phyloP scores from a whole-genome alignment of 257 asterid species.

The Verbena officinalis region DNA sequence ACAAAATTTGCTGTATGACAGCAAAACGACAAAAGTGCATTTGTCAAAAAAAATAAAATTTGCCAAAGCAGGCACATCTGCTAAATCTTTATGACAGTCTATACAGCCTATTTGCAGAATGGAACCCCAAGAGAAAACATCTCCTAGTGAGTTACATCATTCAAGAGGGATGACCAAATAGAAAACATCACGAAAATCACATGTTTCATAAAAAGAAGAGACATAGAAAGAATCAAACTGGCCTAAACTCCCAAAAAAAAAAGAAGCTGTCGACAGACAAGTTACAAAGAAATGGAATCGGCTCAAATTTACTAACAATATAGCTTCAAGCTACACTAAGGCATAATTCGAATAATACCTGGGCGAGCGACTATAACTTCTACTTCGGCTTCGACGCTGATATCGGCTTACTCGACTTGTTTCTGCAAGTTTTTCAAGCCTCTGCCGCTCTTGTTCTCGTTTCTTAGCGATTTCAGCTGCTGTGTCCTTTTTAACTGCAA shows the following conservation, averaged over 20 bases:
- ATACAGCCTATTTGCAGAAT: neutral
- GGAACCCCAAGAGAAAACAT: neutral
- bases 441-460: constrained; percentile 86
- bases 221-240: neutral
- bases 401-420: constrained; percentile 61
- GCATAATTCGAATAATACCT: constrained; percentile 48
- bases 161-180: neutral
- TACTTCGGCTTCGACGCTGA: constrained; percentile 72
- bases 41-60: neutral
- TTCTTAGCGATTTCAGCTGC: constrained; percentile 91
- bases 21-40: neutral
- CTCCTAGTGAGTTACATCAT: neutral
- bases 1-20: neutral
- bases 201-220: neutral
- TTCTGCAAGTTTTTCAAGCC: constrained; percentile 94
- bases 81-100: neutral
- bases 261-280: neutral
- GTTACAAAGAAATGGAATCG: neutral
- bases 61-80: neutral
- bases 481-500: constrained; percentile 90
- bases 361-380: constrained; percentile 92
- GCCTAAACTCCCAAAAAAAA: neutral
- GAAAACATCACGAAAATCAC: neutral
- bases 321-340: neutral
- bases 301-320: neutral